Conservation (phyloP, 2,329 filamentous ascomycete species). For the Pseudogymnoascus sp. region DNA sequence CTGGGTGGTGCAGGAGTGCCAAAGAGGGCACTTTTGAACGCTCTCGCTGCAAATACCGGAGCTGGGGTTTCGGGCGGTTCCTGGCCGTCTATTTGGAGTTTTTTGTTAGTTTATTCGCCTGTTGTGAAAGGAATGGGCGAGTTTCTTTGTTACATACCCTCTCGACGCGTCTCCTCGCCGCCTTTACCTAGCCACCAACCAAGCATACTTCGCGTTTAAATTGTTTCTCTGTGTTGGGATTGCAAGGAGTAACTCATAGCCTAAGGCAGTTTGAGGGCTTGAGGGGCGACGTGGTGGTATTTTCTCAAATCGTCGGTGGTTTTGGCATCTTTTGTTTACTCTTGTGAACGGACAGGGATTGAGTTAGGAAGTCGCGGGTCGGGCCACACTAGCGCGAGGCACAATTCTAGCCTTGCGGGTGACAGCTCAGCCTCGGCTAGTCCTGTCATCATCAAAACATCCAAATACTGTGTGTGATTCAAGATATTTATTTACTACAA, state of each 20-base stretch:
- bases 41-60: slow-evolving; percentile 58
- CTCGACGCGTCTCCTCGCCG: slow-evolving; percentile 18
- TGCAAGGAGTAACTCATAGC: not conserved
- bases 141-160: slow-evolving; percentile 12
- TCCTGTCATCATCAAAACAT: not conserved
- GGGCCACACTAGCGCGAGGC: slow-evolving; percentile 5
- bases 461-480: not conserved
- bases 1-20: slow-evolving; percentile 44
- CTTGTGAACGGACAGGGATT: slow-evolving; percentile 5
- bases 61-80: slow-evolving; percentile 59
- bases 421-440: not conserved
- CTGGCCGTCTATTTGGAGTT: not conserved
- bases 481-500: not conserved
- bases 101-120: not conserved
- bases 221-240: not conserved
- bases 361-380: not conserved
- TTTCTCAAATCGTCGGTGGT: not conserved
- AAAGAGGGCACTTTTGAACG: slow-evolving; percentile 57
- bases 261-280: slow-evolving; percentile 10
- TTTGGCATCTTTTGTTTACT: slow-evolving; percentile 21
- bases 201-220: slow-evolving; percentile 21
- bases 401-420: not conserved
- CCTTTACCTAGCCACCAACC: slow-evolving; percentile 28
- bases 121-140: not conserved
- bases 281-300: not conserved